phyloP scores from a whole-genome alignment of 345 rosid species.

The Salix caprea region DNA sequence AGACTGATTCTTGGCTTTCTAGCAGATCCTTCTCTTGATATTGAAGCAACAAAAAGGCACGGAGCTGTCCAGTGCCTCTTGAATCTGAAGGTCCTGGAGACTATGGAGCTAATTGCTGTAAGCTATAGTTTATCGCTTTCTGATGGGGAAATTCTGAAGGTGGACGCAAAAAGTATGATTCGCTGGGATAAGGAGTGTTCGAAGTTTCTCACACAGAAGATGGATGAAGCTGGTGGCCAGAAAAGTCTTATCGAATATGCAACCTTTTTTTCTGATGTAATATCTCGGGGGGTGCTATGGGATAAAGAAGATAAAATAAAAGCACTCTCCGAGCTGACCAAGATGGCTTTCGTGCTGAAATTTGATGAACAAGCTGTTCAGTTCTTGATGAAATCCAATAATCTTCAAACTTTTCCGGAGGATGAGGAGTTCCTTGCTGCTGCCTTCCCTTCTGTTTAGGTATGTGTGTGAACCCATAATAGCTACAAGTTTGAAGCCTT shows the following conservation, averaged over 20 bases:
- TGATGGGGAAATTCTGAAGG: conserved; percentile 30
- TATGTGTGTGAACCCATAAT: not conserved
- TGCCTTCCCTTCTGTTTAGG: not conserved
- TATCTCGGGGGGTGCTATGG: conserved; percentile 52
- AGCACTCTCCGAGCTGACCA: conserved; percentile 50
- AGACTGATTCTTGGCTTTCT: conserved; percentile 60
- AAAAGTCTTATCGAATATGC: conserved; percentile 44
- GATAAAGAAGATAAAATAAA: conserved; percentile 27
- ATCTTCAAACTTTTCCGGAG: conserved; percentile 45
- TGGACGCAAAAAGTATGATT: conserved; percentile 26
- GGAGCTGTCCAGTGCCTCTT: conserved; percentile 39
- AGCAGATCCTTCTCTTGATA: conserved; percentile 38
- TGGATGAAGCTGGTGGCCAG: conserved; percentile 28
- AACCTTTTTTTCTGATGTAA: conserved; percentile 44
- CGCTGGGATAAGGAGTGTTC: conserved; percentile 55
- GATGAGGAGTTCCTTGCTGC: conserved; percentile 40
- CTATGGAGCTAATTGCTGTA: conserved; percentile 28
- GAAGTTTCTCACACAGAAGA: conserved; percentile 41
- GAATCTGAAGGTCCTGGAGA: conserved; percentile 34
- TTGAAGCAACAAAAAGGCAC: conserved; percentile 48
- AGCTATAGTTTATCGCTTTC: conserved; percentile 37
- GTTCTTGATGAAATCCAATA: conserved; percentile 54
- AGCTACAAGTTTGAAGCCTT: not conserved
- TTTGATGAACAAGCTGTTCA: conserved; percentile 47
- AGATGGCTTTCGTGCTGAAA: conserved; percentile 49